Base-by-base conservation (phyloP, 1,284 basidiomycete species). In the Xerocomus alliaceus region DNA sequence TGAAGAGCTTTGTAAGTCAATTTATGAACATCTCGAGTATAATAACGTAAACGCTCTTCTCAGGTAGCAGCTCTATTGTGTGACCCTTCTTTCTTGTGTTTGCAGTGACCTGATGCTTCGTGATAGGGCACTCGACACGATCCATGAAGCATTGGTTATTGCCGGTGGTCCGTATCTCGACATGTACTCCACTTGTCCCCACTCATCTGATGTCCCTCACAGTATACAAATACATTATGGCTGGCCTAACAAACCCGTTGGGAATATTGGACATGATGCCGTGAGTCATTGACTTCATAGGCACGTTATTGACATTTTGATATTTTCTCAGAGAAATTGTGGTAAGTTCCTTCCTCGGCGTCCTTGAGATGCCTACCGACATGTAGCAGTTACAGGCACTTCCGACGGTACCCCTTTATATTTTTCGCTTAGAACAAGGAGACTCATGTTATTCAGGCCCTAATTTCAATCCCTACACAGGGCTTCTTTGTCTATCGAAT, bases 201-300 rank as follows among this genome's bases (percentile, higher is more conserved):
- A 6, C 29, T 65, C 11, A 48, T 45, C 3, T 49, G 7, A 6
- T 22, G 10, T 24, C 17, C 8, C n/a, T 2, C 20, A 15, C n/a
- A 67, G 68, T n/a, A 9, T 70, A 58, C 50, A 67, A 68, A 42
- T 48, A 49, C 44, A 46, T 67, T 5, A 32, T 62, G n/a, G 44
- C 22, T 22, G 50, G 50, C 7, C 13, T 68, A 29, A 6, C 11
- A 13, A 15, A 45, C 28, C 53, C 65, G 31, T n/a, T 17, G 4
- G 31, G 39, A n/a, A 4, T n/a, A 9, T 18, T n/a, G 9, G 12
- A 9, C 2, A 26, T 2, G 8, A 24, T 12, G 34, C 28, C 35
- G 61, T 42, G 41, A 24, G 41, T 42, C n/a, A n/a, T 24, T 24
- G n/a, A n/a, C n/a, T 42, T 42, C 9, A 42, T n/a, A n/a, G 22